phyloP scores from a whole-genome alignment of 2,329 filamentous ascomycete species.

The Penicillium frequentans region DNA sequence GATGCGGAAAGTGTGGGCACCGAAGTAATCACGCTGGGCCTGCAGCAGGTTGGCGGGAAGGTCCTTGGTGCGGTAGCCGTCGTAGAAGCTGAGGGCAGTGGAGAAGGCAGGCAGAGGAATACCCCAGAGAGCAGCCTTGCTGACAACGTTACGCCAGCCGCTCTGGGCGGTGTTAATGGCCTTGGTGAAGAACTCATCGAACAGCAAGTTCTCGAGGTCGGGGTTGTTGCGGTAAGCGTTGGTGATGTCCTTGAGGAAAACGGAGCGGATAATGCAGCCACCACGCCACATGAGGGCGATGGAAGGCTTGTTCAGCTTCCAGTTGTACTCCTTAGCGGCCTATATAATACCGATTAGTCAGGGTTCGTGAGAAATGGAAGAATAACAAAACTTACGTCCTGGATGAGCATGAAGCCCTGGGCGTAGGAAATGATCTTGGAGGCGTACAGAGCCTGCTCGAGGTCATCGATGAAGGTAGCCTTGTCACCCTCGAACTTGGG shows the following conservation, averaged over 20 bases:
- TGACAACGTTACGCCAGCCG: slow-evolving; percentile 87
- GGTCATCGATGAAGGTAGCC: slow-evolving; percentile 90
- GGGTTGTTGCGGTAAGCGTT: slow-evolving; percentile 92
- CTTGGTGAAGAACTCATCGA: slow-evolving; percentile 99
- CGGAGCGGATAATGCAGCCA: slow-evolving; percentile 99
- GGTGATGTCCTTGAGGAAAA: slow-evolving; percentile 99
- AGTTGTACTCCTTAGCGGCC: slow-evolving; percentile 92
- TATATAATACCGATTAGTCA: slow-evolving; percentile 36
- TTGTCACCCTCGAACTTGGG: slow-evolving; percentile 86
- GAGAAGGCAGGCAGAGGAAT: slow-evolving; percentile 96
- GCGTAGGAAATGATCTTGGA: slow-evolving; percentile 99
- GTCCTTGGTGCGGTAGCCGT: slow-evolving; percentile 96
- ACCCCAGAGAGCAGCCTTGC: slow-evolving; percentile 89
- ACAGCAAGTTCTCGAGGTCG: slow-evolving; percentile 95
- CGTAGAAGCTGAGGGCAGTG: slow-evolving; percentile 96
- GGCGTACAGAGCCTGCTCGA: slow-evolving; percentile 97
- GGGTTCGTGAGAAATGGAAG: slow-evolving; percentile 10
- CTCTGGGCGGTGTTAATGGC: slow-evolving; percentile 95
- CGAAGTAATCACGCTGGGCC: slow-evolving; percentile 99
- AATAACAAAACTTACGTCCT: slow-evolving; percentile 66
- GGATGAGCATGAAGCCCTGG: slow-evolving; percentile 99
- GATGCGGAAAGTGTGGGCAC: slow-evolving; percentile 85
- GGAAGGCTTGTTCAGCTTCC: slow-evolving; percentile 99
- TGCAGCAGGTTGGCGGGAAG: slow-evolving; percentile 97
- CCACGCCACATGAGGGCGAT: slow-evolving; percentile 99